These are phyloP conservation scores for Miscanthus lutarioriparius DNA, from an alignment of 176 grass and related monocot genomes.

Conservation along the genomic window DNA sequence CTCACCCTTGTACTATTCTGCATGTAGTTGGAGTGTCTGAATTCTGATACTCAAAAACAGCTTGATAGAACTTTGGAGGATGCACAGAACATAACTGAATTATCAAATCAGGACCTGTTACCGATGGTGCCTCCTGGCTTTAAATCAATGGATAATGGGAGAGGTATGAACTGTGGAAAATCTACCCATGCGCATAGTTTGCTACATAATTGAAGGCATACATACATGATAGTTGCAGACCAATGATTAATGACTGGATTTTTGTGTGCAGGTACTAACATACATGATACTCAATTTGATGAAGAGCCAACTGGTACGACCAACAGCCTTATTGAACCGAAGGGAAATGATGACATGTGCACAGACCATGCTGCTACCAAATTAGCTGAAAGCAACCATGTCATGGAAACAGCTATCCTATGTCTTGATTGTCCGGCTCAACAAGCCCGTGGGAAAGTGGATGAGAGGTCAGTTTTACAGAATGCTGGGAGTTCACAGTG, in stretches of 20 bases:
- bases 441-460: not conserved
- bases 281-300: not conserved
- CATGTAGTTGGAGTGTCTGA: not conserved
- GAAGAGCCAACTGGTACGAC: not conserved
- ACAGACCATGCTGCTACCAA: not conserved
- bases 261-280: slow-evolving; percentile 20
- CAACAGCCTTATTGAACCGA: not conserved
- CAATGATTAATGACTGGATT: not conserved
- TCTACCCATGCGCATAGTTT: not conserved
- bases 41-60: not conserved
- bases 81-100: not conserved
- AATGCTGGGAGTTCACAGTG: slow-evolving; percentile 13
- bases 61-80: slow-evolving; percentile 27
- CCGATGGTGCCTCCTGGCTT: slow-evolving; percentile 14
- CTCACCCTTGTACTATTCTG: slow-evolving; percentile 11
- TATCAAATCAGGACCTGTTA: slow-evolving; percentile 26
- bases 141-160: slow-evolving; percentile 14
- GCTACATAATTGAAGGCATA: not conserved
- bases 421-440: not conserved
- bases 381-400: slow-evolving; percentile 5
- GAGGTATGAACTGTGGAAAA: slow-evolving; percentile 20
- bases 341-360: not conserved
- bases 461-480: slow-evolving; percentile 15
- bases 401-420: not conserved
- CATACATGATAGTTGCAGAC: not conserved